Conservation (phyloP, 1,139 yeast species). For the Candida tropicalis region DNA sequence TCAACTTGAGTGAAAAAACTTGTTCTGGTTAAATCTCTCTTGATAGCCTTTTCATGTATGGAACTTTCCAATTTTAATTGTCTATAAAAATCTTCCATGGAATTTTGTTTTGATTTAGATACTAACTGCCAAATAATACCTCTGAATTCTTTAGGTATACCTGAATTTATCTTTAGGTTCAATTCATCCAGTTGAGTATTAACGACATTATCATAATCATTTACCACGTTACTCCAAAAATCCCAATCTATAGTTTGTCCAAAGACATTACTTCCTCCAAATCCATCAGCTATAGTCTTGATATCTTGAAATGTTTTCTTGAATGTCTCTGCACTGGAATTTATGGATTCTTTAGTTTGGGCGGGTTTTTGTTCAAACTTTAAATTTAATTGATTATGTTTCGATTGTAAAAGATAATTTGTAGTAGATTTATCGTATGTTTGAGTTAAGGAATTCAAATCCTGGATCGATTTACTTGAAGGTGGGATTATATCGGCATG, state of each 20-base stretch:
- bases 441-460: conserved; percentile 10
- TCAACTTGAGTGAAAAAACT: conserved; percentile 71
- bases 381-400: conserved; percentile 32
- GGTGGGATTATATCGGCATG: background rate
- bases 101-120: conserved; percentile 73
- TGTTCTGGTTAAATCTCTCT: conserved; percentile 81
- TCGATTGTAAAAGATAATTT: conserved; percentile 41
- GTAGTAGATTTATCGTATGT: conserved; percentile 26
- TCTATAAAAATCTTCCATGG: conserved; percentile 69
- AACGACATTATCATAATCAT: conserved; percentile 71
- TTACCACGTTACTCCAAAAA: conserved; percentile 82
- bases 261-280: conserved; percentile 26
- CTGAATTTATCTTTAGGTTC: conserved; percentile 63
- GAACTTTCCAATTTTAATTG: conserved; percentile 55
- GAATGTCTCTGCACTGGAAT: conserved; percentile 61
- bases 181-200: conserved; percentile 60
- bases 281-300: conserved; percentile 49
- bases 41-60: conserved; percentile 75
- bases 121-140: conserved; percentile 93
- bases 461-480: conserved; percentile 7
- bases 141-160: conserved; percentile 83
- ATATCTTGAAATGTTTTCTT: conserved; percentile 63
- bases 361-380: conserved; percentile 34
- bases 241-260: conserved; percentile 69
- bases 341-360: conserved; percentile 49